Conservation (phyloP, 495 filamentous ascomycete genomes). For the Aspergillus mulundensis region DNA sequence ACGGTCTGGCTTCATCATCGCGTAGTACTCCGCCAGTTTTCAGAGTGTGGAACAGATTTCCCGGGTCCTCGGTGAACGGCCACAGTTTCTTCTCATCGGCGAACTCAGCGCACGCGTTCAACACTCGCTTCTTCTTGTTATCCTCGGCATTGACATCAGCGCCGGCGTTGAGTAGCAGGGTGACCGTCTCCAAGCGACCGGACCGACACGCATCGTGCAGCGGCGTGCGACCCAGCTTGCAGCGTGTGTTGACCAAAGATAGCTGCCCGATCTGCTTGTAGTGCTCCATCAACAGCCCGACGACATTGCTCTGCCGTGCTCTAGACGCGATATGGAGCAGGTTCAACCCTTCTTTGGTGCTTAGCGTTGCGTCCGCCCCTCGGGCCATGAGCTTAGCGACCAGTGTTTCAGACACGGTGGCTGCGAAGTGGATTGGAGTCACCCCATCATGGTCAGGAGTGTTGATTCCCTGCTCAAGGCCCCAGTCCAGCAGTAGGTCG, state of each 20-base stretch:
- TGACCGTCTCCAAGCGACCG: slow-evolving; percentile 31
- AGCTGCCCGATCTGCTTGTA: slow-evolving; percentile 6
- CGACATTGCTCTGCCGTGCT: slow-evolving; percentile 30
- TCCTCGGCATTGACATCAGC: slow-evolving; percentile 21
- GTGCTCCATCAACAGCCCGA: slow-evolving; percentile 34
- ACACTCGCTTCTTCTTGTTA: not conserved
- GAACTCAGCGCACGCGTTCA: slow-evolving; percentile 18
- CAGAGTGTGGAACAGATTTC: not conserved
- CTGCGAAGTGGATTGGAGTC: slow-evolving; percentile 32
- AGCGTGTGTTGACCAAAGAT: slow-evolving; percentile 16
- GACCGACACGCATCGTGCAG: slow-evolving; percentile 36
- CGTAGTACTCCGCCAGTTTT: not conserved
- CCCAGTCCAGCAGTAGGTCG: slow-evolving; percentile 13
- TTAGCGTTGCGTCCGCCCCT: slow-evolving; percentile 24
- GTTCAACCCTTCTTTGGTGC: slow-evolving; percentile 29
- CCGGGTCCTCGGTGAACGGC: not conserved
- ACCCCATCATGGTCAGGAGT: slow-evolving; percentile 18
- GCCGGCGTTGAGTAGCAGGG: slow-evolving; percentile 30
- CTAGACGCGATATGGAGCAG: slow-evolving; percentile 37
- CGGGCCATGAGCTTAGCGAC: slow-evolving; percentile 28
- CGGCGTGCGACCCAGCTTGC: slow-evolving; percentile 20
- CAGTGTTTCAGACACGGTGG: slow-evolving; percentile 26
- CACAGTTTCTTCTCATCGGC: not conserved
- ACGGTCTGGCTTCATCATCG: not conserved
- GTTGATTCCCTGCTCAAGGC: not conserved